Evolutionary conservation across 495 filamentous ascomycete genomes (phyloP).

Genomic region (Xylaria telfairii): DNA sequence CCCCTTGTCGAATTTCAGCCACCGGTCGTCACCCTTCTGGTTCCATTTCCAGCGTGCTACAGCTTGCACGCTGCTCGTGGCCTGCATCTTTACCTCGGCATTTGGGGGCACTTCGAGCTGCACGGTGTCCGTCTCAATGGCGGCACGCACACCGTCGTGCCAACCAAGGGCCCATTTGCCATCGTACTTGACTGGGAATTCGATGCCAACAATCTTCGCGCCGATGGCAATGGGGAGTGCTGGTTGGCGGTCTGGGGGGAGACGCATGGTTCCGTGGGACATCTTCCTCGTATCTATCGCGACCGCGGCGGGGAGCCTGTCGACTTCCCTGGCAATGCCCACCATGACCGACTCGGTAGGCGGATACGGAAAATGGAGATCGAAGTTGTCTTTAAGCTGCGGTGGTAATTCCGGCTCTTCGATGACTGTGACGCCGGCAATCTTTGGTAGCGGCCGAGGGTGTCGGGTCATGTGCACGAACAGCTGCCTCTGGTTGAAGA

Average conservation of each 20-base stretch:
- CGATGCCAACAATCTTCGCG: conserved; percentile 51
- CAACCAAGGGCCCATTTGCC: conserved; percentile 58
- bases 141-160: conserved; percentile 50
- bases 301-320: conserved; percentile 42
- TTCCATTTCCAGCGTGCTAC: conserved; percentile 54
- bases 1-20: conserved; percentile 56
- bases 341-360: conserved; percentile 36
- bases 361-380: conserved; percentile 51
- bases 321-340: conserved; percentile 39
- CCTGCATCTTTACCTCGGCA: conserved; percentile 44
- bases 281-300: conserved; percentile 41
- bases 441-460: conserved; percentile 46
- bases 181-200: conserved; percentile 49
- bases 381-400: conserved; percentile 47
- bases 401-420: conserved; percentile 35
- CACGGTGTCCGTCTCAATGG: conserved; percentile 50
- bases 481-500: conserved; percentile 46
- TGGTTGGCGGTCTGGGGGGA: conserved; percentile 44
- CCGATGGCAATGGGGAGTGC: conserved; percentile 51
- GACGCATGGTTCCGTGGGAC: conserved; percentile 38
- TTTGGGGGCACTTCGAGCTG: conserved; percentile 45
- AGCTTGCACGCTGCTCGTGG: conserved; percentile 43
- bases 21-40: conserved; percentile 49
- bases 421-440: conserved; percentile 48
- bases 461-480: conserved; percentile 50